These are phyloP conservation scores for Pseudopithomyces maydicus DNA, from an alignment of 2,329 filamentous ascomycete species.

Conservation along the genomic window DNA sequence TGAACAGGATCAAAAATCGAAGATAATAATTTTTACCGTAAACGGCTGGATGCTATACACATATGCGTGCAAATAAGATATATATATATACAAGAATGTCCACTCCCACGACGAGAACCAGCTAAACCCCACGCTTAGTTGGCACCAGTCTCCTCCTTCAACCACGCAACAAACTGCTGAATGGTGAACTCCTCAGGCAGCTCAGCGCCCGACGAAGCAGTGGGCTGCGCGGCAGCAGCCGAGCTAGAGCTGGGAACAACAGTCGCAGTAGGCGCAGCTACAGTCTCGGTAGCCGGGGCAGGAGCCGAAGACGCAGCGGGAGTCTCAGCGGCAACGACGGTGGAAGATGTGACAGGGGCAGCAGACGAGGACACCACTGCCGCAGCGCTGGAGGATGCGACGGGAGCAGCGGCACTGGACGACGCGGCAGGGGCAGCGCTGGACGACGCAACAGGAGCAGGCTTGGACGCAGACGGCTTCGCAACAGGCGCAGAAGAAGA, in stretches of 20 bases:
- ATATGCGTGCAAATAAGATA: no score
- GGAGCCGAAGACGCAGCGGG: background rate
- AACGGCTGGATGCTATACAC: no score
- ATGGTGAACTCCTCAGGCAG: constrained; percentile 3
- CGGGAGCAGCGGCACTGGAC: background rate
- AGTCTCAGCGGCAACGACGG: background rate
- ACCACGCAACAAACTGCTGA: background rate
- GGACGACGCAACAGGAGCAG: background rate
- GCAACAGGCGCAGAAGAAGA: background rate
- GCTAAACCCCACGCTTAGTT: background rate
- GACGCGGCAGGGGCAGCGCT: background rate
- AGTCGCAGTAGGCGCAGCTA: background rate
- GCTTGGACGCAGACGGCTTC: no score
- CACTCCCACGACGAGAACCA: no score
- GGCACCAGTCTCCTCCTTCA: background rate
- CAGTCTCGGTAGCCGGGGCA: background rate
- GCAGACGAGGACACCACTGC: background rate
- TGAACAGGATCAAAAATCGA: no score
- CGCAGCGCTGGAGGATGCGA: background rate
- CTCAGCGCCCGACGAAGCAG: background rate
- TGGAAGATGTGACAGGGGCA: background rate
- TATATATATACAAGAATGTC: no score
- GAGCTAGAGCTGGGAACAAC: background rate
- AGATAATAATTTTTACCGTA: no score
- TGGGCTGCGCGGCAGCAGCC: background rate